phyloP scores from a whole-genome alignment of 129 eudicot species.

The Ambrosia artemisiifolia region DNA sequence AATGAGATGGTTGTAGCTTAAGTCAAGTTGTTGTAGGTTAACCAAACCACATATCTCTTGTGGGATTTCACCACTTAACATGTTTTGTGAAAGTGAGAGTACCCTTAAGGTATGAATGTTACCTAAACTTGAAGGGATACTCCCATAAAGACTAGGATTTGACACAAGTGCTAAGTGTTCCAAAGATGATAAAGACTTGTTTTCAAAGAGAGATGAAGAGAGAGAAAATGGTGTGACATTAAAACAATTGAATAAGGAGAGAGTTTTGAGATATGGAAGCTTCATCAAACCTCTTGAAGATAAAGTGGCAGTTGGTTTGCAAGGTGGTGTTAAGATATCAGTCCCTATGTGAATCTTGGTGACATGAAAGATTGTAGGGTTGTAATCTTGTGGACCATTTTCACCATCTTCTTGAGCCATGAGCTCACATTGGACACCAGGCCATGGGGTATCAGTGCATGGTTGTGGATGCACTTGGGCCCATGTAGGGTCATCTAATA shows the following conservation, averaged over 20 bases:
- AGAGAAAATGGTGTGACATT: constrained; percentile 38
- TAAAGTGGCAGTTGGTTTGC: constrained; percentile 45
- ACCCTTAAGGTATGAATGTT: constrained; percentile 29
- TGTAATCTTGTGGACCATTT: constrained; percentile 32
- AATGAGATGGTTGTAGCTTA: constrained; percentile 51
- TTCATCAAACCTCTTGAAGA: constrained; percentile 38
- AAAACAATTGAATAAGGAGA: constrained; percentile 57
- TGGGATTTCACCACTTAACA: constrained; percentile 49
- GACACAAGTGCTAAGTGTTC: constrained; percentile 52
- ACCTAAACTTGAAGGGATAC: constrained; percentile 48
- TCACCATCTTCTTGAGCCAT: constrained; percentile 39
- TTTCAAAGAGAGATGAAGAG: constrained; percentile 38
- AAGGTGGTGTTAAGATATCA: constrained; percentile 54
- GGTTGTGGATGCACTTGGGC: constrained; percentile 64
- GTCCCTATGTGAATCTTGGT: constrained; percentile 66
- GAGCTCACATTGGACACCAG: constrained; percentile 70
- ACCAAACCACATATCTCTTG: constrained; percentile 37
- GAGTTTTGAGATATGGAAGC: constrained; percentile 57
- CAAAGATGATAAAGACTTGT: constrained; percentile 38
- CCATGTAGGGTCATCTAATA: constrained; percentile 64
- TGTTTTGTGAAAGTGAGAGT: constrained; percentile 56
- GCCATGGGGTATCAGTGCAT: constrained; percentile 78
- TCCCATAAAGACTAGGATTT: constrained; percentile 53
- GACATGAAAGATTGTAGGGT: constrained; percentile 57
- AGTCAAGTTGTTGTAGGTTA: constrained; percentile 53